A percentile compares a stretch with the other conserved stretches of the same genome.
Evolutionary conservation across 176 grass and related monocot genomes (phyloP).

Genomic region (Alloteropsis semialata): DNA sequence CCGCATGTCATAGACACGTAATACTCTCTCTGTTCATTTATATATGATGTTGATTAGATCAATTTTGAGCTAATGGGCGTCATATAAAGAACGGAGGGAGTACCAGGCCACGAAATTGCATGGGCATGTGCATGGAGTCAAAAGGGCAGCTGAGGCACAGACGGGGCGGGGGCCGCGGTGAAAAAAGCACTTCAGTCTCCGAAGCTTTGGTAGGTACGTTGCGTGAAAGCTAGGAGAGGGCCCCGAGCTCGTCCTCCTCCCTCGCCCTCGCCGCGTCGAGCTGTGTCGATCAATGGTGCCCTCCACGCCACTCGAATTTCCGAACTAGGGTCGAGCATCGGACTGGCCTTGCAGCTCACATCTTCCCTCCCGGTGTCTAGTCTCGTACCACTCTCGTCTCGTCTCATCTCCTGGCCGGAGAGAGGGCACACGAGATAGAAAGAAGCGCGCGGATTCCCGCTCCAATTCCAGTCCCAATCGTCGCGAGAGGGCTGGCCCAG

Average conservation of each 20-base stretch:
- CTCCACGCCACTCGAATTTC: not conserved
- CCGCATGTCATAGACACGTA: too few relatives aligned
- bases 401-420: not conserved
- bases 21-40: too few relatives aligned
- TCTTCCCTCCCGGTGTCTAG: not conserved
- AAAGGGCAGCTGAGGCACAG: too few relatives aligned
- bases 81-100: too few relatives aligned
- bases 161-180: not conserved
- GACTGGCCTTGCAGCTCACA: not conserved
- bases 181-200: not conserved
- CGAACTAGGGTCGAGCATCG: not conserved
- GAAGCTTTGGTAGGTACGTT: not conserved
- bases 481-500: not conserved
- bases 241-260: not conserved
- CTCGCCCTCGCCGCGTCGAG: too few relatives aligned
- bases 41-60: too few relatives aligned
- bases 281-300: not conserved
- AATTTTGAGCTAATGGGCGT: too few relatives aligned
- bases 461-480: not conserved
- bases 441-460: not conserved
- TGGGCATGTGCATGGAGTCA: too few relatives aligned
- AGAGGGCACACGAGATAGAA: not conserved
- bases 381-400: not conserved
- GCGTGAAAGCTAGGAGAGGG: not conserved
- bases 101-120: too few relatives aligned